Evolutionary conservation across 495 filamentous ascomycete genomes (phyloP), one percentile per base, ranked within the genome.

Genomic region (Hypoxylon lienhwacheense): DNA sequence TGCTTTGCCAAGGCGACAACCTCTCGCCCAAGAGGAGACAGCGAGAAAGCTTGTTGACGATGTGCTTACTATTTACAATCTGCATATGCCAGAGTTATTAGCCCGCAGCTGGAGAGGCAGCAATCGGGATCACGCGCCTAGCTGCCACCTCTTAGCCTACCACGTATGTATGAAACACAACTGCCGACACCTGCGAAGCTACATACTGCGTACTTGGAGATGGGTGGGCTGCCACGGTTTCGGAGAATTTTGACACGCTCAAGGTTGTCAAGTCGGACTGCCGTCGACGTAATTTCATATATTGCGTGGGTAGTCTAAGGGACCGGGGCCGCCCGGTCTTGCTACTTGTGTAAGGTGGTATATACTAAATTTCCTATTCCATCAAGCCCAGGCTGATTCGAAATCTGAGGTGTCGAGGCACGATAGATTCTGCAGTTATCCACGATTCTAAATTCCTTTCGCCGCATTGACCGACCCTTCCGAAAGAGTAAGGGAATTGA

Each of bases 91-190:
- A 50, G 41, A 55, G 47, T 39, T 10, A 46, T 22, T 33, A 32
- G 29, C 35, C 41, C 41, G 26, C 26, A 21, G 42, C 48, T 17
- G 25, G 14, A 32, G 32, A 11, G 34, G 55, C 32, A 42, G 32
- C 54, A 55, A 8, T 43, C 58, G 58, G 58, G 47, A 55, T 48
- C 51, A 51, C 57, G 50, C 44, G 57, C 57, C 57, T 61, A 37
- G 22, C 26, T 54, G 34, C 50, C 33, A 36, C 36, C 21, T 39
- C n/a, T 6, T 34, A 40, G 15, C 44, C 19, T 44, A 14, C 55
- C 42, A 24, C 17, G 12, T 17, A 44, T 31, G 47, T 44, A 48
- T 61, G 57, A 51, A 35, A 61, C 51, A n/a, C 51, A 61, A 55
- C 57, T 61, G 41, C 57, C 57, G 57, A 61, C 29, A 50, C 8